phyloP scores from a whole-genome alignment of 306 rosid species.

The Sicyos edulis region DNA sequence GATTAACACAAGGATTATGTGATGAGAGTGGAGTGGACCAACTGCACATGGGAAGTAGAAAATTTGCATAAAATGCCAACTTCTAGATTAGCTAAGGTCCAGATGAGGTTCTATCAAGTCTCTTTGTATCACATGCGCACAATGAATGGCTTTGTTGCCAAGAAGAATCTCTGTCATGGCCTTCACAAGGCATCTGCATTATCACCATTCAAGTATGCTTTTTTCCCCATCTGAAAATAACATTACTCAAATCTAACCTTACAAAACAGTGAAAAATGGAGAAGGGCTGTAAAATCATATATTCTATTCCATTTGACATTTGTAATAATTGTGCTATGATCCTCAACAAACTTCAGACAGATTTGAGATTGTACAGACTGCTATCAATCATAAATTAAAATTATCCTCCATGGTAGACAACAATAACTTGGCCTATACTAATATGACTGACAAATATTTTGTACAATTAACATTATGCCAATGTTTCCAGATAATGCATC shows the following conservation, averaged over 20 bases:
- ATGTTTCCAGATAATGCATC: slow-evolving; percentile 13
- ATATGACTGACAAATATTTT: slow-evolving; percentile 17
- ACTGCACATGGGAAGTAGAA: slow-evolving; percentile 49
- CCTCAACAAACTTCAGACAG: slow-evolving; percentile 4
- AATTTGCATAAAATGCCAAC: slow-evolving; percentile 29
- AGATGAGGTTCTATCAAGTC: not conserved
- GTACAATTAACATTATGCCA: slow-evolving; percentile 14
- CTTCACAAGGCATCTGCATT: not conserved
- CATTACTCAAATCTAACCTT: not conserved
- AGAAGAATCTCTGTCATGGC: slow-evolving; percentile 17
- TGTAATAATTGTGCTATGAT: slow-evolving; percentile 10
- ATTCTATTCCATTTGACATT: slow-evolving; percentile 18
- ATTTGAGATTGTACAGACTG: not conserved
- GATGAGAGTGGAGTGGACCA: slow-evolving; percentile 48
- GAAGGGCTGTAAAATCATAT: slow-evolving; percentile 5
- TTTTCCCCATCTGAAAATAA: not conserved
- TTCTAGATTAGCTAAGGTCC: slow-evolving; percentile 51
- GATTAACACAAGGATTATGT: not conserved
- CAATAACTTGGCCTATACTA: slow-evolving; percentile 21
- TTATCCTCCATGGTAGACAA: slow-evolving; percentile 5
- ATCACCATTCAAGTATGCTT: not conserved
- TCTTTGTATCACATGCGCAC: slow-evolving; percentile 35
- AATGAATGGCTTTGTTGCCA: slow-evolving; percentile 43
- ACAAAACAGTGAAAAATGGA: not conserved
- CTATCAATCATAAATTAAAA: slow-evolving; percentile 13